Percentiles rank a stretch among this genome's conserved stretches.
These are phyloP conservation scores for Hemisphaericaspora subhashii DNA, from an alignment of 1,139 yeast genomes.

Conservation along the genomic window DNA sequence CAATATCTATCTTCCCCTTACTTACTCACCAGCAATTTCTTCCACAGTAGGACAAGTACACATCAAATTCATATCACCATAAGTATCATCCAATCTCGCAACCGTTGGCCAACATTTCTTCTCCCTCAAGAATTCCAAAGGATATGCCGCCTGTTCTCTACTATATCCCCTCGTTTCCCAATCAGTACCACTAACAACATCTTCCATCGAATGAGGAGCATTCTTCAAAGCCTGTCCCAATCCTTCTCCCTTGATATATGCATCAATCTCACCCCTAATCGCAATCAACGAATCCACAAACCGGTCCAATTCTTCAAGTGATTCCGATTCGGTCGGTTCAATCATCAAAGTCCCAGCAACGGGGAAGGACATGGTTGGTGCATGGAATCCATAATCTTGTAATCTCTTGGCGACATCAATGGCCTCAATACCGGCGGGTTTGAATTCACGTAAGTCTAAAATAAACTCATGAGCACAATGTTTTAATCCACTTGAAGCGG, in stretches of 20 bases:
- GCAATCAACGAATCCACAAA: constrained; percentile 85
- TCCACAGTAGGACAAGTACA: constrained; percentile 92
- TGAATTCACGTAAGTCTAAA: constrained; percentile 84
- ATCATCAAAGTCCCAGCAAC: constrained; percentile 97
- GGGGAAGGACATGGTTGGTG: constrained; percentile 98
- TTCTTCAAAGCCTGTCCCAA: constrained; percentile 77
- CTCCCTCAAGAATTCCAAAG: constrained; percentile 67
- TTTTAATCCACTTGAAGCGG: constrained; percentile 47
- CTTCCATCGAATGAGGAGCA: constrained; percentile 89
- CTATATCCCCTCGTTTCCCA: constrained; percentile 85
- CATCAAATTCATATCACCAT: constrained; percentile 88
- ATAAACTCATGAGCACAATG: constrained; percentile 98
- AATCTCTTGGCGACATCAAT: constrained; percentile 95
- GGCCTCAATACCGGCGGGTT: constrained; percentile 82
- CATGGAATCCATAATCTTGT: constrained; percentile 98
- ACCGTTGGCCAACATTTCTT: constrained; percentile 96
- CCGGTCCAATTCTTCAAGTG: constrained; percentile 82
- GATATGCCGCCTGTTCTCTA: constrained; percentile 92
- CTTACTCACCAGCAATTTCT: constrained; percentile 48
- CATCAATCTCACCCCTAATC: constrained; percentile 79
- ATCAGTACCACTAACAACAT: constrained; percentile 64
- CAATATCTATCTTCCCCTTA: background rate
- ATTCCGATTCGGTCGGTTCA: constrained; percentile 96
- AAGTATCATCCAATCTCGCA: constrained; percentile 87
- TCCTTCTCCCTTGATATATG: constrained; percentile 65